A percentile compares a stretch with the other conserved stretches of the same genome.
Evolutionary conservation across 2,329 filamentous ascomycete genomes (phyloP).

Genomic region (Teratosphaeria nubilosa): DNA sequence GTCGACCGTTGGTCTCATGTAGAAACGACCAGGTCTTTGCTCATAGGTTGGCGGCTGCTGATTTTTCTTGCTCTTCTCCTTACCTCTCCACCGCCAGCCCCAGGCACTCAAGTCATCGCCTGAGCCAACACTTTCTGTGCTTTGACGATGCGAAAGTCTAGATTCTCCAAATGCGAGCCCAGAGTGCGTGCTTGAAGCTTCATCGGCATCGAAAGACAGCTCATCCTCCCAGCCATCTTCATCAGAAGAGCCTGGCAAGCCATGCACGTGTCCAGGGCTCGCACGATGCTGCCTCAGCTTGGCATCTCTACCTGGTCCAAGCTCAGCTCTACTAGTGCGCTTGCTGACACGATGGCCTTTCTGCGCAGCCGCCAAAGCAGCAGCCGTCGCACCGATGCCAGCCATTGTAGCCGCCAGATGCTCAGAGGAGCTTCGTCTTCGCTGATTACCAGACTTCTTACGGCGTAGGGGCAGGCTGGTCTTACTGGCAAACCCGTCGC

Average conservation of each 20-base stretch:
- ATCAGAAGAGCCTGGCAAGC: conserved; percentile 27
- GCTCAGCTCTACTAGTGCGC: conserved; percentile 15
- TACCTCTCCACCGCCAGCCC: conserved; percentile 51
- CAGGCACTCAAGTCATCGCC: conserved; percentile 39
- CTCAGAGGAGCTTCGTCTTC: conserved; percentile 33
- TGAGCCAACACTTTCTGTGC: conserved; percentile 44
- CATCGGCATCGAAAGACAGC: conserved; percentile 42
- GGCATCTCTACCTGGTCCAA: conserved; percentile 11
- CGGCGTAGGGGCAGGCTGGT: conserved; percentile 10
- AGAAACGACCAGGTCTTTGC: conserved; percentile 23
- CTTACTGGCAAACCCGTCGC: conserved; percentile 23
- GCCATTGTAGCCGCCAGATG: conserved; percentile 37
- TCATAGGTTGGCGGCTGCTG: conserved; percentile 8
- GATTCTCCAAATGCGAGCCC: conserved; percentile 52
- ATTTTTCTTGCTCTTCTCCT: conserved; percentile 31
- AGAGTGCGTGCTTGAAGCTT: conserved; percentile 45
- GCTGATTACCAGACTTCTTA: conserved; percentile 12
- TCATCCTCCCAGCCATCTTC: conserved; percentile 51
- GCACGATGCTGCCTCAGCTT: conserved; percentile 1
- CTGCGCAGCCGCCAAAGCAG: conserved; percentile 37
- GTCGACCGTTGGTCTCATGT: conserved; percentile 30
- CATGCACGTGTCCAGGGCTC: conserved; percentile 1
- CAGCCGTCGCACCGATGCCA: conserved; percentile 39
- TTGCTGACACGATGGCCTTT: conserved; percentile 20
- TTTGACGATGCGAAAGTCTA: conserved; percentile 30